These are phyloP conservation scores for Annulohypoxylon truncatum DNA, from an alignment of 2,329 filamentous ascomycete genomes.

Conservation along the genomic window DNA sequence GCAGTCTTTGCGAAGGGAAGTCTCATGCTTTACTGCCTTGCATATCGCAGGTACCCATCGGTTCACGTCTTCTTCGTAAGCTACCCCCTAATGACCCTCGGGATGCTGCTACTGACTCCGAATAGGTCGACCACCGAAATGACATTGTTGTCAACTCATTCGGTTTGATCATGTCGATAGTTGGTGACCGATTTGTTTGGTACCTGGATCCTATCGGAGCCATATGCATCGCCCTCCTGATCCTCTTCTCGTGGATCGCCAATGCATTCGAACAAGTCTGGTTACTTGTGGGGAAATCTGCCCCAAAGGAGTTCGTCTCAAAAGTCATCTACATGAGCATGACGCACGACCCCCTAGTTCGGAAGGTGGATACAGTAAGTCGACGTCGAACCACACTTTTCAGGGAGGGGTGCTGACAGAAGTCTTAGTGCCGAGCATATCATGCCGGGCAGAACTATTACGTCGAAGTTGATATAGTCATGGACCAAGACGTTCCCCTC, in stretches of 20 bases:
- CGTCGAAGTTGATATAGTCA: conserved; percentile 71
- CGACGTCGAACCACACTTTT: neutral
- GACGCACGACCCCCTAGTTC: conserved; percentile 65
- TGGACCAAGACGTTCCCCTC: conserved; percentile 65
- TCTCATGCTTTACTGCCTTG: conserved; percentile 66
- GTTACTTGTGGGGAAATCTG: conserved; percentile 70
- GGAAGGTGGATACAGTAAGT: conserved; percentile 66
- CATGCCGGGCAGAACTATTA: conserved; percentile 71
- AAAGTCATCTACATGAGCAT: conserved; percentile 67
- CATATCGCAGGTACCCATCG: conserved; percentile 64
- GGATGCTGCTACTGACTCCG: conserved; percentile 24
- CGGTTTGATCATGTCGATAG: conserved; percentile 66
- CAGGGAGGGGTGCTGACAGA: conserved; percentile 8
- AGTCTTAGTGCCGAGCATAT: conserved; percentile 64
- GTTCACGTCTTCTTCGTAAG: conserved; percentile 66
- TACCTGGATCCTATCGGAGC: conserved; percentile 71
- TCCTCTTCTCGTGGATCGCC: conserved; percentile 69
- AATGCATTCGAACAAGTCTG: conserved; percentile 72
- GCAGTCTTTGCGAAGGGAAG: conserved; percentile 62
- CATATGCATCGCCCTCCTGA: conserved; percentile 69
- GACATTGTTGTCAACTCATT: conserved; percentile 67
- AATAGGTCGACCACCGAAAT: conserved; percentile 65
- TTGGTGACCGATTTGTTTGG: conserved; percentile 66
- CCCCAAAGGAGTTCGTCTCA: conserved; percentile 66
- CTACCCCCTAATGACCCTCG: neutral